These are phyloP conservation scores for Penicillium sp. DNA, from an alignment of 2,329 filamentous ascomycete genomes.

Conservation along the genomic window DNA sequence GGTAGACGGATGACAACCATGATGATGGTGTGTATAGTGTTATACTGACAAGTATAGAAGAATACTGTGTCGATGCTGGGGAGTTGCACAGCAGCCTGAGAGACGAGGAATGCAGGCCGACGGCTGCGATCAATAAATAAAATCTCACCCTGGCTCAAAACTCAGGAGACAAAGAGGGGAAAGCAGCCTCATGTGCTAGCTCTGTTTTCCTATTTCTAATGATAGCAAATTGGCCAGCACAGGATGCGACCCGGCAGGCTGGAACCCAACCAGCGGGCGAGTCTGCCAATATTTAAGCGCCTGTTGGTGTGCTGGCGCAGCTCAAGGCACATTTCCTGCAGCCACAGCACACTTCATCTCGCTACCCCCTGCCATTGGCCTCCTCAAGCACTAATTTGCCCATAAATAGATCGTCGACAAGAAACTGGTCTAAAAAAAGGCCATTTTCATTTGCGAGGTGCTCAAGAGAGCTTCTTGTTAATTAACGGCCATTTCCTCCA, in stretches of 20 bases:
- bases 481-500: not conserved
- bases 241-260: conserved; percentile 5
- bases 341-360: conserved; percentile 17
- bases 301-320: conserved; percentile 11
- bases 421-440: not conserved
- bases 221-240: conserved; percentile 19
- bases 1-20: conserved; percentile 44
- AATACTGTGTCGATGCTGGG: not conserved
- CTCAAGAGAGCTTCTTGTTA: not conserved
- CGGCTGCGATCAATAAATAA: conserved; percentile 7
- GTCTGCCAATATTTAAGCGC: conserved; percentile 11
- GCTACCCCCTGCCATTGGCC: conserved; percentile 7
- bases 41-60: conserved; percentile 3
- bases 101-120: not conserved
- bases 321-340: conserved; percentile 14
- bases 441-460: not conserved
- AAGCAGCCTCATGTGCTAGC: conserved; percentile 9
- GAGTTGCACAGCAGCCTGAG: not conserved
- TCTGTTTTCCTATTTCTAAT: conserved; percentile 21
- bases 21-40: conserved; percentile 12
- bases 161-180: conserved; percentile 18
- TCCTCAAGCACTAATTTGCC: not conserved
- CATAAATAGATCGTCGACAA: not conserved
- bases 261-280: conserved; percentile 12
- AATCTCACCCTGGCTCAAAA: not conserved